Evolutionary conservation across 116 monocot species (phyloP).

Genomic region (Iris pallida): DNA sequence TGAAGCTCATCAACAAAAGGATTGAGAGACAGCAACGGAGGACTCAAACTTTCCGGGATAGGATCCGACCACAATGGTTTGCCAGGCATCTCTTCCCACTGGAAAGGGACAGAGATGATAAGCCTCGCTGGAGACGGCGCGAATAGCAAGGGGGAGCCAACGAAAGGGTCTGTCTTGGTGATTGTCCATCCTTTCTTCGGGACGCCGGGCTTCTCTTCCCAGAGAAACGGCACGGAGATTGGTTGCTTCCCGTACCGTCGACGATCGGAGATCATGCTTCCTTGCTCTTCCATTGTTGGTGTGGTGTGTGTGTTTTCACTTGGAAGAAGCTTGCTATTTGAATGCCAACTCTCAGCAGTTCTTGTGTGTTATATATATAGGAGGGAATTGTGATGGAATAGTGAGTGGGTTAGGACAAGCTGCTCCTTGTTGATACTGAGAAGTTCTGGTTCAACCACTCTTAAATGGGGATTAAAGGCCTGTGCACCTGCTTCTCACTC

Average conservation of each 20-base stretch:
- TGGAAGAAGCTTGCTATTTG: too few relatives aligned
- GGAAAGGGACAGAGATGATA: slow-evolving; percentile 52
- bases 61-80: slow-evolving; percentile 25
- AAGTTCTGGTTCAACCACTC: too few relatives aligned
- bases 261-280: slow-evolving; percentile 3
- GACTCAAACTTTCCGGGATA: background rate
- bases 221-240: slow-evolving; percentile 69
- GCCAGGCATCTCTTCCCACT: slow-evolving; percentile 80
- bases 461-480: too few relatives aligned
- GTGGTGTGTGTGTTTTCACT: too few relatives aligned
- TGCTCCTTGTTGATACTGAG: too few relatives aligned
- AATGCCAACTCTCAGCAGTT: too few relatives aligned
- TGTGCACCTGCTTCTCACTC: too few relatives aligned
- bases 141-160: background rate
- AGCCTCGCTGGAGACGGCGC: slow-evolving; percentile 38
- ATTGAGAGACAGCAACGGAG: slow-evolving; percentile 14
- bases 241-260: slow-evolving; percentile 37
- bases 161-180: slow-evolving; percentile 13
- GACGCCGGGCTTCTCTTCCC: slow-evolving; percentile 68
- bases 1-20: slow-evolving; percentile 24
- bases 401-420: too few relatives aligned
- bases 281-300: slow-evolving; percentile 6
- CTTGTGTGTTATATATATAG: too few relatives aligned
- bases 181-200: slow-evolving; percentile 43
- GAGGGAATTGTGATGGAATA: too few relatives aligned